phyloP scores from a whole-genome alignment of 176 grass and related monocot species.

The Tillandsia fasciculata region DNA sequence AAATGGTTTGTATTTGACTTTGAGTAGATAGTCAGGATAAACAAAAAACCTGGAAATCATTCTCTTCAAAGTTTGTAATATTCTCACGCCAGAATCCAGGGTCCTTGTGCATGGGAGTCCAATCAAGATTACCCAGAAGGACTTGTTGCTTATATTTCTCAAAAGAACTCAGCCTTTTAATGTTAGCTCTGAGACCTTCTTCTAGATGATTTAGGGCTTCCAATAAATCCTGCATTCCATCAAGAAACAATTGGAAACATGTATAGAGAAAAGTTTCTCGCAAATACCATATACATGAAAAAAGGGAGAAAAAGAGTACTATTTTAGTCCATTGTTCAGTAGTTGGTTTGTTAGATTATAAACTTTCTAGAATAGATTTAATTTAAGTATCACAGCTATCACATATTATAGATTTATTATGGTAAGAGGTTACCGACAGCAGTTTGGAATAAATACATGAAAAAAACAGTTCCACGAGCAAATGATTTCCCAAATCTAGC shows the following conservation, averaged over 20 bases:
- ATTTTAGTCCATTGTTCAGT: too few species aligned
- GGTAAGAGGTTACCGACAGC: too few species aligned
- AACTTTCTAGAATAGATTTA: too few species aligned
- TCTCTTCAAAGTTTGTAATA: constrained; percentile 90
- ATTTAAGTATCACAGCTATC: too few species aligned
- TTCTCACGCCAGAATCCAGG: constrained; percentile 89
- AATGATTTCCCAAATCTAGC: too few species aligned
- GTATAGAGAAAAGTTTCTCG: too few species aligned
- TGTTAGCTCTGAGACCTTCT: constrained; percentile 64
- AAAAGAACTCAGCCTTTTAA: constrained; percentile 78
- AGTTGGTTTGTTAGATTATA: too few species aligned
- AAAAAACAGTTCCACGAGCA: too few species aligned
- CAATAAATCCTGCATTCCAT: constrained; percentile 61
- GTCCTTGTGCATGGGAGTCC: constrained; percentile 95
- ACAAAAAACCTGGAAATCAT: constrained; percentile 87
- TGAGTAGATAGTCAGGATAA: not conserved
- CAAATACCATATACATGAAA: too few species aligned
- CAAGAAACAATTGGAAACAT: not conserved
- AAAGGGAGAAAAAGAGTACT: not conserved
- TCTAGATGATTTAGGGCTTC: constrained; percentile 89
- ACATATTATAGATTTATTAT: too few species aligned
- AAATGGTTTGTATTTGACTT: not conserved
- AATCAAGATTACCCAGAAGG: constrained; percentile 90
- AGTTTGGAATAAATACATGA: too few species aligned
- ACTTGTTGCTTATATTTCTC: constrained; percentile 97